Percentiles rank a stretch among this genome's conserved stretches.
These are phyloP conservation scores for Cladosporium colombiae DNA, from an alignment of 2,329 filamentous ascomycete genomes.

Conservation along the genomic window DNA sequence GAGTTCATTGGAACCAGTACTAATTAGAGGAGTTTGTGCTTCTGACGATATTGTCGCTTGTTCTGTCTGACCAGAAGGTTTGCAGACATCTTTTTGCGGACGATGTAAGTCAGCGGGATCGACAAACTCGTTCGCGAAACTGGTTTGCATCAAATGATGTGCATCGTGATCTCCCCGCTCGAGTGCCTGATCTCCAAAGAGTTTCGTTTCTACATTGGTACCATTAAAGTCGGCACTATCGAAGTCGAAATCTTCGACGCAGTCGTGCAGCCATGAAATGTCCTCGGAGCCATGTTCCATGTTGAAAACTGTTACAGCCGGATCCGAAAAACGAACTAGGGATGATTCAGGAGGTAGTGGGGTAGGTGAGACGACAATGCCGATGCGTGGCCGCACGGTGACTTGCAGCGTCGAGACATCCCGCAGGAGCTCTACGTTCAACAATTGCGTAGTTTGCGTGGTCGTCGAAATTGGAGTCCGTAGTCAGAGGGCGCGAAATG, in stretches of 20 bases:
- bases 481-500: neutral
- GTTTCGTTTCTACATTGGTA: too few relatives aligned
- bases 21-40: neutral
- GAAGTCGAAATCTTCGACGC: neutral
- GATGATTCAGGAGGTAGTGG: neutral
- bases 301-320: neutral
- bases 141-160: neutral
- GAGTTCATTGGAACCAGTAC: neutral
- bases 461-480: neutral
- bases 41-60: neutral
- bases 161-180: neutral
- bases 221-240: neutral
- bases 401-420: neutral
- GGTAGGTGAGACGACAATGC: neutral
- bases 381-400: neutral
- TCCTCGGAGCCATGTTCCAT: neutral
- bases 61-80: neutral
- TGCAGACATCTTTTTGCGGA: neutral
- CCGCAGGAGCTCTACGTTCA: neutral
- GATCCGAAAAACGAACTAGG: neutral
- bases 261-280: neutral
- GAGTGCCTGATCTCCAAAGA: neutral
- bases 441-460: neutral
- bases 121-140: neutral
- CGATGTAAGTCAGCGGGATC: slow-evolving; percentile 1